These are phyloP conservation scores for Nothophaeocryptopus gaeumannii DNA, from an alignment of 2,329 filamentous ascomycete genomes.

Conservation along the genomic window DNA sequence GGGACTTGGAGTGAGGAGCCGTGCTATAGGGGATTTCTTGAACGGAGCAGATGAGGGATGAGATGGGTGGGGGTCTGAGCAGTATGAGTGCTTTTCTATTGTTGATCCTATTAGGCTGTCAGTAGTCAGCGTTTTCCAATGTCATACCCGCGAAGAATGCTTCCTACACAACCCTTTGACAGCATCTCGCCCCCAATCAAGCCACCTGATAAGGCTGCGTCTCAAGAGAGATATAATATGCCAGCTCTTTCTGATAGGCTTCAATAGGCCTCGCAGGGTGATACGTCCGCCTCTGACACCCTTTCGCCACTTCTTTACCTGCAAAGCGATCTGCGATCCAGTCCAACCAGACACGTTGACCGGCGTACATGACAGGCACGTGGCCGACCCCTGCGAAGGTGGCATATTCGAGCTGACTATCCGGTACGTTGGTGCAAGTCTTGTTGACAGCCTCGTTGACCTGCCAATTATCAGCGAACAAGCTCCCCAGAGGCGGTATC, in stretches of 20 bases:
- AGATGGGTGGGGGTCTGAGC: no score
- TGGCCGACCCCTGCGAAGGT: slow-evolving; percentile 29
- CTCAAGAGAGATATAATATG: slow-evolving; percentile 4
- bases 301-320: slow-evolving; percentile 9
- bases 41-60: no score
- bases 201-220: slow-evolving; percentile 9
- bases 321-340: slow-evolving; percentile 30
- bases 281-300: slow-evolving; percentile 15
- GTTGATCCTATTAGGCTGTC: no score
- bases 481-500: neutral
- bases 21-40: no score
- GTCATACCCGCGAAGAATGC: no score
- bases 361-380: slow-evolving; percentile 29
- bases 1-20: no score
- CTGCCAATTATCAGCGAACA: neutral
- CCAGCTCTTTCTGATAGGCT: slow-evolving; percentile 8
- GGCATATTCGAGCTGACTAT: slow-evolving; percentile 27
- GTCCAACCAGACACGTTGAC: slow-evolving; percentile 34
- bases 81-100: no score
- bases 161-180: no score
- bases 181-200: neutral
- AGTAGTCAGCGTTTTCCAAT: no score
- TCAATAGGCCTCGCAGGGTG: slow-evolving; percentile 13
- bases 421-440: slow-evolving; percentile 20
- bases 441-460: slow-evolving; percentile 22